Evolutionary conservation across 106 monocot species (phyloP).

Genomic region (Dioscorea alata): DNA sequence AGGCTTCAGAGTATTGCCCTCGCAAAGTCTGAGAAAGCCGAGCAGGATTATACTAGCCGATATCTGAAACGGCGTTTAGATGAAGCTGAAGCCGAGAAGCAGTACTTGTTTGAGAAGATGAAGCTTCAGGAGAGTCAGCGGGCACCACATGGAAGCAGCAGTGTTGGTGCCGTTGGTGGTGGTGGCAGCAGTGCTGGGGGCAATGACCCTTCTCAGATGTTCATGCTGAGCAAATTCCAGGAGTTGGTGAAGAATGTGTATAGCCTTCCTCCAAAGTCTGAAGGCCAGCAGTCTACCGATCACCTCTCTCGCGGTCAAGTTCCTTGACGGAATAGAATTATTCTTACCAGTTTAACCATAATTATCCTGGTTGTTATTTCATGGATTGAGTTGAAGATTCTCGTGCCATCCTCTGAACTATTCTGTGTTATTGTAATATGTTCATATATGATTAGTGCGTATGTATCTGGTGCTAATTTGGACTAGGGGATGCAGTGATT

Average conservation of each 20-base stretch:
- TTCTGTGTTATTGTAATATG: no score
- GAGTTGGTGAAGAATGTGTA: constrained; percentile 88
- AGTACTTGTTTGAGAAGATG: constrained; percentile 80
- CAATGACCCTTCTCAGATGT: constrained; percentile 38
- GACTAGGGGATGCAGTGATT: no score
- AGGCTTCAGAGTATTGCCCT: constrained; percentile 80
- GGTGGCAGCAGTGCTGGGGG: no score
- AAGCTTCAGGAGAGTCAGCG: constrained; percentile 84
- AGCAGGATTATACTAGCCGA: constrained; percentile 87
- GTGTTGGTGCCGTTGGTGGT: constrained; percentile 2
- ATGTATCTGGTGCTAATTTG: no score
- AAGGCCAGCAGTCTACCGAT: constrained; percentile 40
- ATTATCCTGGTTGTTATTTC: not conserved
- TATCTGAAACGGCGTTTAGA: constrained; percentile 89
- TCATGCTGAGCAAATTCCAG: constrained; percentile 77
- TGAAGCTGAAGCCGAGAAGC: constrained; percentile 91
- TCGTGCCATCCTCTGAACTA: not conserved
- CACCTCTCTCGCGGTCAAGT: constrained; percentile 5
- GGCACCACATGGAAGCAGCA: constrained; percentile 19
- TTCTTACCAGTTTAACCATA: not conserved
- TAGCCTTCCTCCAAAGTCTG: constrained; percentile 38
- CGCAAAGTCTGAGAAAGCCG: constrained; percentile 80
- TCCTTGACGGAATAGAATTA: constrained; percentile 2
- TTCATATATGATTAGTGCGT: no score
- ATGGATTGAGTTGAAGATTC: no score